phyloP scores from a whole-genome alignment of 805 yeast species.

The Metahyphopichia silvanorum region DNA sequence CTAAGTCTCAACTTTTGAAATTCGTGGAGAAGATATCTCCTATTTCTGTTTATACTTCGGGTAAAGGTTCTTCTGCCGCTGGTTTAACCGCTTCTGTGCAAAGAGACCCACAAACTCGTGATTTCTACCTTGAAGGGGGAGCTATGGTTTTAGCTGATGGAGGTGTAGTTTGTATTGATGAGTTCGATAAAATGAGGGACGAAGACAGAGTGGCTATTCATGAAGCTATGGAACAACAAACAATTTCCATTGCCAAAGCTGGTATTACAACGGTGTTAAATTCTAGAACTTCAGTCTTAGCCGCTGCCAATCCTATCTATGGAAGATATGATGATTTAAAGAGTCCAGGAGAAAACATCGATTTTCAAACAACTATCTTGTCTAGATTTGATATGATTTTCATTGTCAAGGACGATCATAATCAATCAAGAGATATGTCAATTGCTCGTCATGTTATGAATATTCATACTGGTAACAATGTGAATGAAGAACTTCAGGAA shows the following conservation, averaged over 20 bases:
- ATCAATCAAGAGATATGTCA: constrained; percentile 76
- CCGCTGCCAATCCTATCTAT: constrained; percentile 97
- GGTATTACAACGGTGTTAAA: constrained; percentile 96
- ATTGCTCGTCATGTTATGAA: constrained; percentile 95
- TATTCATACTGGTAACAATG: constrained; percentile 77
- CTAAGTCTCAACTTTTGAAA: constrained; percentile 92
- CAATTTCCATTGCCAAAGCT: constrained; percentile 97
- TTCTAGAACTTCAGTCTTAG: constrained; percentile 93
- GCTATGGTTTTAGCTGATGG: constrained; percentile 99
- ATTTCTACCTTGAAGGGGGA: constrained; percentile 96
- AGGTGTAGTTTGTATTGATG: constrained; percentile 98
- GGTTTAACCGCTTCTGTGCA: constrained; percentile 99
- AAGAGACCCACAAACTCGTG: constrained; percentile 82
- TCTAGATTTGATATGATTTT: constrained; percentile 99
- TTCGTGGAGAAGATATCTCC: constrained; percentile 95
- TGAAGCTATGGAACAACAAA: constrained; percentile 99
- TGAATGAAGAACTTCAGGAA: constrained; percentile 47
- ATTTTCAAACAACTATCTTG: constrained; percentile 93
- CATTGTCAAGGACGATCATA: constrained; percentile 93
- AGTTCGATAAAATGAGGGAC: constrained; percentile 98
- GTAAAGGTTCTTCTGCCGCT: constrained; percentile 99
- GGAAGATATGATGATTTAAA: constrained; percentile 96
- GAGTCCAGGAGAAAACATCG: constrained; percentile 97
- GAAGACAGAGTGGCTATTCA: constrained; percentile 98
- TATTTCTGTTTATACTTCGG: constrained; percentile 93